A percentile compares a stretch with the other conserved stretches of the same genome.
Evolutionary conservation across 768 basidiomycete genomes (phyloP).

Genomic region (Lactarius sanguifluus): DNA sequence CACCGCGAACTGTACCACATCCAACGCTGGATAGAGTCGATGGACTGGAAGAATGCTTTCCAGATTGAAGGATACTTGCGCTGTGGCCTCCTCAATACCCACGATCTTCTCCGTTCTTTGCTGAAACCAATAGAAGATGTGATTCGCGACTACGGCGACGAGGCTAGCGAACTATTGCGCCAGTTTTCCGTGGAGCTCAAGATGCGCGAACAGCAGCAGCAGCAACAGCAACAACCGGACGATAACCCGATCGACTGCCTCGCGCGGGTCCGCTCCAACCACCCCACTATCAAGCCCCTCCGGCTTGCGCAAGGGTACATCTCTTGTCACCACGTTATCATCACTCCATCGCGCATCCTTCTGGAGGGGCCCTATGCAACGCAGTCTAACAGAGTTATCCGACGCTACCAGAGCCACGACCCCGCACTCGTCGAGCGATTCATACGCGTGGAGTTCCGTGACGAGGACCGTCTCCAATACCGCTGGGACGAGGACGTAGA

Average conservation of each 20-base stretch:
- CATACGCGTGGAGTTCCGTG: conserved; percentile 80
- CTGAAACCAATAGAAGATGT: conserved; percentile 46
- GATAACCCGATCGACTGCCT: conserved; percentile 50
- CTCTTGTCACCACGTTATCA: conserved; percentile 70
- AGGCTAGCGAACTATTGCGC: conserved; percentile 52
- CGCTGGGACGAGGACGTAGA: conserved; percentile 71
- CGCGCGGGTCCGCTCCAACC: conserved; percentile 36
- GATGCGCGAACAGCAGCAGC: conserved; percentile 33
- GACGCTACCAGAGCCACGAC: conserved; percentile 44
- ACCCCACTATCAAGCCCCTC: conserved; percentile 28
- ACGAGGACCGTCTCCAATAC: conserved; percentile 76
- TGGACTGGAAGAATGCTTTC: conserved; percentile 70
- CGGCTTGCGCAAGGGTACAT: conserved; percentile 45
- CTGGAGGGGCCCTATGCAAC: conserved; percentile 75
- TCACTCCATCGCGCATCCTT: conserved; percentile 71
- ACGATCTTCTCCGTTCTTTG: conserved; percentile 50
- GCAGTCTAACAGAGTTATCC: conserved; percentile 80
- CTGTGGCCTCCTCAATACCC: conserved; percentile 60
- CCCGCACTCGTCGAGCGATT: conserved; percentile 62
- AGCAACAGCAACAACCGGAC: conserved; percentile 32
- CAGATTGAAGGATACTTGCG: conserved; percentile 71
- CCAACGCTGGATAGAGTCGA: conserved; percentile 43
- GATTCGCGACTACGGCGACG: conserved; percentile 34
- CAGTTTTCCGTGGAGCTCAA: conserved; percentile 52
- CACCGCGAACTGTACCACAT: conserved; percentile 48